Evolutionary conservation across 2,329 filamentous ascomycete genomes (phyloP), one percentile per base, ranked within the genome.

Genomic region (Lachnellula subtilissima): DNA sequence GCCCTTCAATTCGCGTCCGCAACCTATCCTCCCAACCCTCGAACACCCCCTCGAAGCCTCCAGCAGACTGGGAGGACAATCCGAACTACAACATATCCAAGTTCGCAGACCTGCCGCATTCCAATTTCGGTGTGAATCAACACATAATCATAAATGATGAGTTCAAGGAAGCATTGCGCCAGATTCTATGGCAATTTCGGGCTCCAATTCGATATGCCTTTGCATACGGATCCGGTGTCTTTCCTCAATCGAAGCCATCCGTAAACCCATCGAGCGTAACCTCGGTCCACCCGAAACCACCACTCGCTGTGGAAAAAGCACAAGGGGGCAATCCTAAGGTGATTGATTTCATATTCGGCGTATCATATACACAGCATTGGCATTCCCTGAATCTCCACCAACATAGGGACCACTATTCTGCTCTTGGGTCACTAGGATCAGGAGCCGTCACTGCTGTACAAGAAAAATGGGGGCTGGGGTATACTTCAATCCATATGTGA

Each of bases 271-370:
- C 50, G 76, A 83, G 78, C 76, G 61, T 78, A 73, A 57, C 66
- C 15, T 83, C 85, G 19, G 83, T 92, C 23, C 93, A 97, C 69
- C 87, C 92, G 6, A 86, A 91, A 59, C 86, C 93, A 1, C 90
- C 91, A 1, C 78, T 85, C 52, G 89, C 90, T 1, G 86, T 97
- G 7, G 78, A 88, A 63, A 89, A 91, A 64, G 89, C 91, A 63
- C 93, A 97, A 72, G 86, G 90, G 66, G 89, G 90, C 32, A 85
- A 86, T 1, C 91, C 91, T 12, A 97, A 97, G 76, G 96, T 97
- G 86, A 96, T 99, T 61, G 94, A 99, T 74, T 96, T 99, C 71
- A 95, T 99, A 64, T 94, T 99, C 70, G 94, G 93, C 25, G 93
- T 97, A 11, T 90, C 89, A 1, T 90, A 96, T 72, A 91, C 89